A percentile compares a stretch with the other conserved stretches of the same genome.
Conservation (phyloP, 306 rosid genomes). For the Purshia tridentata region DNA sequence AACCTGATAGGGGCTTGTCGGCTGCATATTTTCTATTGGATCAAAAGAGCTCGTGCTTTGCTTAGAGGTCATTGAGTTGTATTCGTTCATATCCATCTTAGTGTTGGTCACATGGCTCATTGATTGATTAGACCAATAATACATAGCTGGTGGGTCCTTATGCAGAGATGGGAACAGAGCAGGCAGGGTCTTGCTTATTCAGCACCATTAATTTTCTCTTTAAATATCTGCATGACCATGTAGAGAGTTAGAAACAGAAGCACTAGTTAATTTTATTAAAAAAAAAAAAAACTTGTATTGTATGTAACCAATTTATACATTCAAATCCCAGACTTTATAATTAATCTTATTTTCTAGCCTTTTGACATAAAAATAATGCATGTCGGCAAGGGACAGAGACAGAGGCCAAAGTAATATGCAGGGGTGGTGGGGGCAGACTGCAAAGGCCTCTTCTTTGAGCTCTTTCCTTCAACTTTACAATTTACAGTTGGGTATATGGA, state of each 20-base stretch:
- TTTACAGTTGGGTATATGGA: not conserved
- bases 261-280: too few species aligned
- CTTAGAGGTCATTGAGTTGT: not conserved
- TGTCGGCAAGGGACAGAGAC: constrained; percentile 1
- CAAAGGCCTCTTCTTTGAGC: not conserved
- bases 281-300: too few species aligned
- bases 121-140: not conserved
- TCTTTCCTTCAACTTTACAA: not conserved
- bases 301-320: too few species aligned
- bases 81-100: too few species aligned
- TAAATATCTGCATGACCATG: too few species aligned
- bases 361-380: not conserved
- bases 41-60: not conserved
- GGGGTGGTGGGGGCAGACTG: not conserved
- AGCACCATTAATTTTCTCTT: not conserved
- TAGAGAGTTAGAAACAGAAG: too few species aligned
- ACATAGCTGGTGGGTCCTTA: not conserved
- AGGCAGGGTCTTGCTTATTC: not conserved
- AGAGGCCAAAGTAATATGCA: not conserved
- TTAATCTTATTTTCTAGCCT: not conserved
- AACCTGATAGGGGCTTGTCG: not conserved
- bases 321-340: too few species aligned
- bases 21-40: not conserved
- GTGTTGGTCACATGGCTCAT: not conserved
- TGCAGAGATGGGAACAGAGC: not conserved